phyloP scores from a whole-genome alignment of 2,329 filamentous ascomycete genomes.

The Apiospora hydei region DNA sequence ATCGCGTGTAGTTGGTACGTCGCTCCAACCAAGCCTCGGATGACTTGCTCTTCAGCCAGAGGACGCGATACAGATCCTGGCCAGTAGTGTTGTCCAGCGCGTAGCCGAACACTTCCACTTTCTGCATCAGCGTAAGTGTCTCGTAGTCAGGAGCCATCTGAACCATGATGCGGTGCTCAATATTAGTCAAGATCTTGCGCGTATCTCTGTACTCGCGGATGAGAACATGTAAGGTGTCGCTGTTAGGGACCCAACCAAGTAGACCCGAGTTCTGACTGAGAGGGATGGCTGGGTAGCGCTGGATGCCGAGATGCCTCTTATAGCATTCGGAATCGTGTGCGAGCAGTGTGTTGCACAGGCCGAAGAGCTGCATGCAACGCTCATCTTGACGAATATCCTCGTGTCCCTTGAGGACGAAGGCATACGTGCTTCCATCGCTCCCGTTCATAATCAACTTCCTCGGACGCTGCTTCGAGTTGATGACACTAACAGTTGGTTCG shows the following conservation, averaged over 20 bases:
- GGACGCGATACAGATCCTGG: slow-evolving; percentile 94
- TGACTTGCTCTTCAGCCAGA: slow-evolving; percentile 99
- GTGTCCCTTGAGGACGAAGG: slow-evolving; percentile 95
- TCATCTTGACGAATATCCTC: slow-evolving; percentile 99
- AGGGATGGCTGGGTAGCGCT: slow-evolving; percentile 95
- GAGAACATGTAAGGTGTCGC: slow-evolving; percentile 93
- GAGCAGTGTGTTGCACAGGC: slow-evolving; percentile 94
- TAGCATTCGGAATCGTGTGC: slow-evolving; percentile 94
- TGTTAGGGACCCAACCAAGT: slow-evolving; percentile 96
- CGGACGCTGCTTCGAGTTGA: slow-evolving; percentile 96
- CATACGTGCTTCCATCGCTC: slow-evolving; percentile 86
- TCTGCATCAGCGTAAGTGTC: slow-evolving; percentile 98
- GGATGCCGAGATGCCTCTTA: slow-evolving; percentile 96
- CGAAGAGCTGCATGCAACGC: slow-evolving; percentile 99
- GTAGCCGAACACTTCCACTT: slow-evolving; percentile 99
- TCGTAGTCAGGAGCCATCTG: slow-evolving; percentile 99
- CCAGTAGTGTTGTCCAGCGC: slow-evolving; percentile 99
- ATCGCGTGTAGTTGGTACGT: slow-evolving; percentile 98
- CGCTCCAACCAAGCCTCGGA: slow-evolving; percentile 98
- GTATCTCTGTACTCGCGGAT: slow-evolving; percentile 98
- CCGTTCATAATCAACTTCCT: slow-evolving; percentile 87
- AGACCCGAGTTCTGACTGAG: slow-evolving; percentile 96
- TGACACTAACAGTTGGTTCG: slow-evolving; percentile 87
- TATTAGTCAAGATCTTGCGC: slow-evolving; percentile 96
- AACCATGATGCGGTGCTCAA: slow-evolving; percentile 99